phyloP scores from a whole-genome alignment of 768 basidiomycete species.

The Cubamyces sp. region DNA sequence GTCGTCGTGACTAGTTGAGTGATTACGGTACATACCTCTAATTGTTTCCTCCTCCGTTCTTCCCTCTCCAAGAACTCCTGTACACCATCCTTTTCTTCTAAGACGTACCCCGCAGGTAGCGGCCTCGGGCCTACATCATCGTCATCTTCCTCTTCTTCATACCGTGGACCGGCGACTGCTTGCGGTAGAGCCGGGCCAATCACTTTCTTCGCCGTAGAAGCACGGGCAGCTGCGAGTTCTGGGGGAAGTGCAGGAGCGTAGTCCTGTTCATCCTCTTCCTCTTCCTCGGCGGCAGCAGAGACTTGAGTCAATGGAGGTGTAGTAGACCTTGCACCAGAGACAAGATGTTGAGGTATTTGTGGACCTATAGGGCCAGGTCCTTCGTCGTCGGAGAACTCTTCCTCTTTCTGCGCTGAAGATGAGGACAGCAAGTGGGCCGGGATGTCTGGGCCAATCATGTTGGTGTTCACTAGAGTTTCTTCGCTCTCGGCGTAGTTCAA shows the following conservation, averaged over 20 bases:
- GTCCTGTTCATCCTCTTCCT: slow-evolving; percentile 67
- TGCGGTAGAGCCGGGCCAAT: slow-evolving; percentile 60
- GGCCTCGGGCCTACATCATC: slow-evolving; percentile 88
- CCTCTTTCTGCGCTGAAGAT: slow-evolving; percentile 2
- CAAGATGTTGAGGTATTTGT: slow-evolving; percentile 24
- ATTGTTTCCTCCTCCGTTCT: slow-evolving; percentile 69
- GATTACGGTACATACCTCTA: slow-evolving; percentile 51
- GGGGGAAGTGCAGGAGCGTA: slow-evolving; percentile 79
- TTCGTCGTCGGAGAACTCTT: slow-evolving; percentile 9
- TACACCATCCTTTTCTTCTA: slow-evolving; percentile 64
- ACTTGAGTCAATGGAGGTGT: slow-evolving; percentile 13
- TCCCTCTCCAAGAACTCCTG: slow-evolving; percentile 86
- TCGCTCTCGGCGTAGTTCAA: no score
- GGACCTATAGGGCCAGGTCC: slow-evolving; percentile 30
- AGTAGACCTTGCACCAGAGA: slow-evolving; percentile 17
- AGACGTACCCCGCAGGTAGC: slow-evolving; percentile 49
- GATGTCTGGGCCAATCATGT: slow-evolving; percentile 35
- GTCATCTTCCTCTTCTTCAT: slow-evolving; percentile 52
- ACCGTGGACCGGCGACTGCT: slow-evolving; percentile 32
- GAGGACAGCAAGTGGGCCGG: slow-evolving; percentile 28
- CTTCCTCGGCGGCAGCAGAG: slow-evolving; percentile 36
- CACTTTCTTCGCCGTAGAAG: slow-evolving; percentile 39
- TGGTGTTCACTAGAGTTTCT: background rate
- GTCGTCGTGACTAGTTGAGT: background rate
- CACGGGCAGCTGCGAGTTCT: slow-evolving; percentile 55